Percentiles rank a stretch among this genome's conserved stretches.
Evolutionary conservation across 139 green algal species (phyloP).

Genomic region (Eudorina sp.): DNA sequence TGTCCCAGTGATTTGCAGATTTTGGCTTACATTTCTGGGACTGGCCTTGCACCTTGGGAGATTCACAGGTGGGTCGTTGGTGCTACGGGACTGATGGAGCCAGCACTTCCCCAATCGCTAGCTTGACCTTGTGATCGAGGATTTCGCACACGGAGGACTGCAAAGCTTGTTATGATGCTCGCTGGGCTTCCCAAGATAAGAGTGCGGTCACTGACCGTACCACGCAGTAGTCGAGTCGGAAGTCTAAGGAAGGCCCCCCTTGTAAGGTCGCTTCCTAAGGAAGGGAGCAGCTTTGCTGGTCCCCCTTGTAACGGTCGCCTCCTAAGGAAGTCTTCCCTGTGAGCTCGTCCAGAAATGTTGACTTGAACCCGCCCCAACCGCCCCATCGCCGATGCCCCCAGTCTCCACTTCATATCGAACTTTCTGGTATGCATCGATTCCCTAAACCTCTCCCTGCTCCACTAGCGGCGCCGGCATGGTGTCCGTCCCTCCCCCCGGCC

Average conservation of each 20-base stretch:
- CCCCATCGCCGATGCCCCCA: no score
- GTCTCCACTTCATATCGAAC: neutral
- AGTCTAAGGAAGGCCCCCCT: no score
- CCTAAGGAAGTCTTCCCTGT: no score
- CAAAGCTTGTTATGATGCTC: neutral
- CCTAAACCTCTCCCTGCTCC: neutral
- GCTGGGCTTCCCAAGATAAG: neutral
- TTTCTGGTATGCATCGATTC: neutral
- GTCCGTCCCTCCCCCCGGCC: neutral
- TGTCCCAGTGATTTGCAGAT: neutral
- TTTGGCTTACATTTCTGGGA: neutral
- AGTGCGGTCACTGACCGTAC: no score
- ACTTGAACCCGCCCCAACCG: no score
- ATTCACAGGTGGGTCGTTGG: conserved; percentile 13
- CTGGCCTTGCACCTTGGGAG: conserved; percentile 29
- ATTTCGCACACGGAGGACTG: neutral
- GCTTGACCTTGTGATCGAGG: neutral
- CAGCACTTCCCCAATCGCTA: neutral
- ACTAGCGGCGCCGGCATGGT: no score
- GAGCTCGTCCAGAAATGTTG: neutral
- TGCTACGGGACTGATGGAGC: neutral
- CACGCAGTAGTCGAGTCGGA: no score
- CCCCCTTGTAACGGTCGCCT: neutral
- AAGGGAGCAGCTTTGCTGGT: no score
- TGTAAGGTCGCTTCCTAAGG: no score